Evolutionary conservation across 495 filamentous ascomycete genomes (phyloP), one percentile per base, ranked within the genome.

Genomic region (Neurospora discreta): DNA sequence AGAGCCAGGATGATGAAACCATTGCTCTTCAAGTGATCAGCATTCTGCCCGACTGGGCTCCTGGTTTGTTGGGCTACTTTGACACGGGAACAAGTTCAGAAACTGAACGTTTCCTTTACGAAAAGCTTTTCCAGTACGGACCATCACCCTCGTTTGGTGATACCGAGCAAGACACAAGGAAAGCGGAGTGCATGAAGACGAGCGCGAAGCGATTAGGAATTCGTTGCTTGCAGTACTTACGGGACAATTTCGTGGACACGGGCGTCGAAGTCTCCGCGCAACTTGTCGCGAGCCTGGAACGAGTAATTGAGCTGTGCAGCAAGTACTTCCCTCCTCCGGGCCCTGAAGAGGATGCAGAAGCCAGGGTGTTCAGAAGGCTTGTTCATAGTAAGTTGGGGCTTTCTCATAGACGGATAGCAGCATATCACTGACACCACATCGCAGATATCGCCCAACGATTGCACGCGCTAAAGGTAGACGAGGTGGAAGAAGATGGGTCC

Each of bases 51-150:
- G 79, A 85, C 41, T 94, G 91, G 90, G 89, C 84, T 2, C 92
- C 92, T 9, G 85, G 88, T 3, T 77, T 95, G 36, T 83, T 93
- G 23, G 86, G 87, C 60, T 91, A 90, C 74, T 85, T 81, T 20
- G 90, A 92, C 46, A 78, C 80, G 15, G 71, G 77, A 3, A 84
- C 92, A 33, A 87, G 88, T 30, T 78, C 80, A 18, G 81, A 82
- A 39, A 87, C 89, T 2, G 84, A 89, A 68, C 81, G 82, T 5
- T 81, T 91, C 68, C 76, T 92, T 41, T 82, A 85, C 39, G 80
- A 86, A 10, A 83, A 87, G 65, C 71, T 92, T 33, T 89, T 93
- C 75, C 79, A 80, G 43, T 75, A 83, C 68, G 78, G 80, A 9
- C 73, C 77, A 8, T 73, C 79, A 20, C 75, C 80, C 6, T 68